A percentile compares a stretch with the other conserved stretches of the same genome.
phyloP scores from a whole-genome alignment of 192 early-diverging fungal species.

The Coemansia sp. region DNA sequence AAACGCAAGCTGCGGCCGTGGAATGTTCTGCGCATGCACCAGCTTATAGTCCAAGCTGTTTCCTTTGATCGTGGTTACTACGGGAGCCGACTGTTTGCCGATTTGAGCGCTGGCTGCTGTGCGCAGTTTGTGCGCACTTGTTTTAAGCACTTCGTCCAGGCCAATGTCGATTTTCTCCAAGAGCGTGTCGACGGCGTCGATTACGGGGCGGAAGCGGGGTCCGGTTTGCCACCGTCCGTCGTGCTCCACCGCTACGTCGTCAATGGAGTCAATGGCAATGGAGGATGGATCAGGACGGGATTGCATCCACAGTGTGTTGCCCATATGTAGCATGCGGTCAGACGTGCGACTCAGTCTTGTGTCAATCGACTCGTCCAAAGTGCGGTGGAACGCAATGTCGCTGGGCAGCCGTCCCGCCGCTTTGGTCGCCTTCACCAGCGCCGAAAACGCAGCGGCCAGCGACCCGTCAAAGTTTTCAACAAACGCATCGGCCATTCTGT shows the following conservation, averaged over 20 bases:
- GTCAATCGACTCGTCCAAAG: slow-evolving; percentile 63
- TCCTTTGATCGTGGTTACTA: slow-evolving; percentile 33
- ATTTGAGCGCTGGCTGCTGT: slow-evolving; percentile 20
- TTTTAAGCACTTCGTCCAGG: slow-evolving; percentile 65
- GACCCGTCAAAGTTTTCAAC: slow-evolving; percentile 25
- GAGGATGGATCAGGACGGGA: slow-evolving; percentile 8
- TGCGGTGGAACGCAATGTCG: slow-evolving; percentile 65
- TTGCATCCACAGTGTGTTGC: slow-evolving; percentile 30
- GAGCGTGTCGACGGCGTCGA: slow-evolving; percentile 78
- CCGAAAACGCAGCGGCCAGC: slow-evolving; percentile 33
- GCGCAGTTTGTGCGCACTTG: slow-evolving; percentile 28
- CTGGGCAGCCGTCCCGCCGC: slow-evolving; percentile 60
- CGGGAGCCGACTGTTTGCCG: slow-evolving; percentile 38
- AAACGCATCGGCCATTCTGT: slow-evolving; percentile 12
- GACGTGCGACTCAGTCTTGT: slow-evolving; percentile 21
- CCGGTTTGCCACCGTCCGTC: slow-evolving; percentile 66
- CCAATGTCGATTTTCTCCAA: slow-evolving; percentile 82
- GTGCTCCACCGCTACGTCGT: slow-evolving; percentile 27
- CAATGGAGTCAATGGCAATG: slow-evolving; percentile 20
- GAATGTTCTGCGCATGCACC: slow-evolving; percentile 70
- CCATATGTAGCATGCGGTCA: slow-evolving; percentile 31
- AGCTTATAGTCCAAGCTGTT: slow-evolving; percentile 54
- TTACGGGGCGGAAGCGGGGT: slow-evolving; percentile 64
- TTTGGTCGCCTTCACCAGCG: slow-evolving; percentile 62
- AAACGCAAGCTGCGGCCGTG: slow-evolving; percentile 86